phyloP scores from a whole-genome alignment of 2,329 filamentous ascomycete genomes.

The Arthrobotrys entomopaga region DNA sequence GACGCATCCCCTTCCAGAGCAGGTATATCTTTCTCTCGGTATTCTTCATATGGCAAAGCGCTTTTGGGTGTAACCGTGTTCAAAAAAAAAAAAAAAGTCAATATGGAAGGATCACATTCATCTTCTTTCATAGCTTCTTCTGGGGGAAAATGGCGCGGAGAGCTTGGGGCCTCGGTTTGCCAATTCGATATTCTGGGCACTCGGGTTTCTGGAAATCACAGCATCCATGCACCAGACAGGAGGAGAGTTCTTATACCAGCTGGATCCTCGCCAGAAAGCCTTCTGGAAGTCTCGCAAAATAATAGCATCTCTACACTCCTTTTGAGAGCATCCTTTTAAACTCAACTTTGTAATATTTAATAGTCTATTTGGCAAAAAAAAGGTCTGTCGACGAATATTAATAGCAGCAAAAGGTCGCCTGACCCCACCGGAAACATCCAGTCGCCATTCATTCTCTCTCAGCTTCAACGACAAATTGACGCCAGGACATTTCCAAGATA shows the following conservation, averaged over 20 bases:
- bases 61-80: background rate
- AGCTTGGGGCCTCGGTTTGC: constrained; percentile 35
- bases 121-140: constrained; percentile 5
- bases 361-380: too few species aligned
- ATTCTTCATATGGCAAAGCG: background rate
- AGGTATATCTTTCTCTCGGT: too few species aligned
- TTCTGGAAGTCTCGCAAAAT: background rate
- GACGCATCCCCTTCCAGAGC: constrained; percentile 10
- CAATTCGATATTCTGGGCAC: constrained; percentile 15
- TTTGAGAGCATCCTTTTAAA: too few species aligned
- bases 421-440: constrained; percentile 28
- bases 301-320: too few species aligned
- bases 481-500: constrained; percentile 47
- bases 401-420: constrained; percentile 36
- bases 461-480: constrained; percentile 4
- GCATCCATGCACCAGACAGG: constrained; percentile 8
- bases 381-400: constrained; percentile 1
- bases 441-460: background rate
- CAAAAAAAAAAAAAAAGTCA: background rate
- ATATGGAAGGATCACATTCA: constrained; percentile 44
- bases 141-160: constrained; percentile 7
- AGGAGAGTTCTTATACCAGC: constrained; percentile 36
- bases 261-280: background rate
- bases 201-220: background rate
- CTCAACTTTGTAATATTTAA: too few species aligned